Conservation (phyloP, 2,329 filamentous ascomycete genomes). For the Metarhizium album region DNA sequence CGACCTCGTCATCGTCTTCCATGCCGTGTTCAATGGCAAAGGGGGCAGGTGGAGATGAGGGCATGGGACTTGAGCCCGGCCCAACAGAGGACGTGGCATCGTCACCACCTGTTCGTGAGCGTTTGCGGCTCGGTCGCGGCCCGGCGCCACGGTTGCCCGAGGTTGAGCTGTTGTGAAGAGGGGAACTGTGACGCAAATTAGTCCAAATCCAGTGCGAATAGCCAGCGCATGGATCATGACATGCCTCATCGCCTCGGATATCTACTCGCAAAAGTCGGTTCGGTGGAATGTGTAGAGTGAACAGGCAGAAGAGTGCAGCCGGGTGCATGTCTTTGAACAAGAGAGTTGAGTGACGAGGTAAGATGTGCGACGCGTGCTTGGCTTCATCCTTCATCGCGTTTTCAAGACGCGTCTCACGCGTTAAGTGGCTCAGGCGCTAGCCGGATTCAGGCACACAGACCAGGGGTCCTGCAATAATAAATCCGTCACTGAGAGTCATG, state of each 20-base stretch:
- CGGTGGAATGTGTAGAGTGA: not conserved
- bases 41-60: slow-evolving; percentile 51
- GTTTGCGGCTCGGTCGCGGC: slow-evolving; percentile 41
- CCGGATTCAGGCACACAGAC: slow-evolving; percentile 11
- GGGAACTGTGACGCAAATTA: slow-evolving; percentile 50
- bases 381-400: slow-evolving; percentile 12
- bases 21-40: slow-evolving; percentile 55
- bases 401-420: slow-evolving; percentile 24
- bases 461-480: not conserved
- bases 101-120: slow-evolving; percentile 39
- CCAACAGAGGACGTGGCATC: slow-evolving; percentile 41
- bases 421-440: slow-evolving; percentile 29
- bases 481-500: not conserved
- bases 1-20: slow-evolving; percentile 61
- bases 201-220: not conserved
- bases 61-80: slow-evolving; percentile 49
- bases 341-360: slow-evolving; percentile 7
- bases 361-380: slow-evolving; percentile 6
- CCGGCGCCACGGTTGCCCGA: slow-evolving; percentile 69
- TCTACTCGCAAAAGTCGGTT: not conserved
- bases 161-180: slow-evolving; percentile 67
- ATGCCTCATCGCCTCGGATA: slow-evolving; percentile 15
- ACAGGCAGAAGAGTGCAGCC: not conserved
- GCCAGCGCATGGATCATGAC: not conserved
- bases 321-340: not conserved